Evolutionary conservation across 164 flowering plant species (phyloP).

Genomic region (Hamamelis virginiana): DNA sequence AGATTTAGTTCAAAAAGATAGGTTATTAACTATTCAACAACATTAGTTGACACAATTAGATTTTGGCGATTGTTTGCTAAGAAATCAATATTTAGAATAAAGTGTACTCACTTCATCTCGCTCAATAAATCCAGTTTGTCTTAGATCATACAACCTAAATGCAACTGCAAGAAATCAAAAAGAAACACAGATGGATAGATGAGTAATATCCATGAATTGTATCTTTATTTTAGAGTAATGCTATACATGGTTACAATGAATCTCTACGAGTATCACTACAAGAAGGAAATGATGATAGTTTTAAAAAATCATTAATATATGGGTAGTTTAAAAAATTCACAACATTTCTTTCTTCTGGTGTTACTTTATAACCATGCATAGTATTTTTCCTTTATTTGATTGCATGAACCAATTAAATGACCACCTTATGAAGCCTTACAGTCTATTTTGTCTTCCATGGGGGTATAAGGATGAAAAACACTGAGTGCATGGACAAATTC

Average conservation of each 20-base stretch:
- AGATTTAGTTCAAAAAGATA: no score
- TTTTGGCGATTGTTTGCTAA: not conserved
- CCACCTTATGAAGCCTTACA: conserved; percentile 25
- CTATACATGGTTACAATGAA: no score
- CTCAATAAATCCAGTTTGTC: conserved; percentile 38
- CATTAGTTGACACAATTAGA: no score
- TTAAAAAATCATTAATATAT: no score
- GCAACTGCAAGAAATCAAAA: conserved; percentile 28
- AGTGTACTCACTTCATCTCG: conserved; percentile 31
- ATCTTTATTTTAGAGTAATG: no score
- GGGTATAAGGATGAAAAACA: conserved; percentile 40
- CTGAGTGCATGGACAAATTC: conserved; percentile 36
- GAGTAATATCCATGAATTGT: not conserved
- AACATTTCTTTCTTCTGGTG: no score
- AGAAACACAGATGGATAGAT: not conserved
- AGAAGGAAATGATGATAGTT: no score
- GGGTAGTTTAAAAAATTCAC: no score
- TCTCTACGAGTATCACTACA: no score
- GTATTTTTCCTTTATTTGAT: no score
- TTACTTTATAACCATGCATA: no score
- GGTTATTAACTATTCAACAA: no score
- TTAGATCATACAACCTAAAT: conserved; percentile 37
- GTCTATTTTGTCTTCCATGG: conserved; percentile 32
- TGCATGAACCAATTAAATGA: not conserved
- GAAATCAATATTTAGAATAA: not conserved